Evolutionary conservation across 2,329 filamentous ascomycete species (phyloP).

Genomic region (Trichoderma sp.): DNA sequence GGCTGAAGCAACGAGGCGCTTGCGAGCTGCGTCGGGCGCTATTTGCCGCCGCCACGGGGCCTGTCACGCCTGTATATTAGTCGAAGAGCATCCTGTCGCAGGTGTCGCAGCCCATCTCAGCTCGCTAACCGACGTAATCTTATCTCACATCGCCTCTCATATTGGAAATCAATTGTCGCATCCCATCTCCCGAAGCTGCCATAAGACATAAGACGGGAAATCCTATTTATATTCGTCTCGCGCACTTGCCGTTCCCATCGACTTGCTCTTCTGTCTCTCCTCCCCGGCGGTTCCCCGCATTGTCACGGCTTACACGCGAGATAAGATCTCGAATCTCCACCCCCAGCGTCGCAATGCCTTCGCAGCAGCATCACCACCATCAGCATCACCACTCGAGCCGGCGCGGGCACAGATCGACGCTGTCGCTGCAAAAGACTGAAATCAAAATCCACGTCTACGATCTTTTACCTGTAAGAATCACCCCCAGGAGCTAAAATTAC

Average conservation of each 20-base stretch:
- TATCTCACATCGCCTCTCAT: constrained; percentile 11
- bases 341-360: constrained; percentile 30
- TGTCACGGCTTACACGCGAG: constrained; percentile 34
- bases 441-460: constrained; percentile 80
- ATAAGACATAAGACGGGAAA: not conserved
- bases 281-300: constrained; percentile 17
- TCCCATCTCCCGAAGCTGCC: not conserved
- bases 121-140: constrained; percentile 9
- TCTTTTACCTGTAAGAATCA: constrained; percentile 64
- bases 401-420: constrained; percentile 62
- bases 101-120: constrained; percentile 13
- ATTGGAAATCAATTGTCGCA: not conserved
- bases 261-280: not conserved
- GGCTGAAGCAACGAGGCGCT: constrained; percentile 13
- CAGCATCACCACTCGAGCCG: constrained; percentile 35
- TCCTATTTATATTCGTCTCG: not conserved
- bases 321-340: constrained; percentile 31
- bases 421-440: constrained; percentile 73
- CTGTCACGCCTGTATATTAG: constrained; percentile 1
- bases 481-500: not conserved
- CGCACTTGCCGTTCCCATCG: not conserved
- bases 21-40: not conserved
- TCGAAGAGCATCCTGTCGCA: not conserved
- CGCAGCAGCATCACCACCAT: constrained; percentile 16
- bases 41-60: constrained; percentile 9